Evolutionary conservation across 352 stramenopile genomes (phyloP).

Genomic region (Pythium aphanidermatum): DNA sequence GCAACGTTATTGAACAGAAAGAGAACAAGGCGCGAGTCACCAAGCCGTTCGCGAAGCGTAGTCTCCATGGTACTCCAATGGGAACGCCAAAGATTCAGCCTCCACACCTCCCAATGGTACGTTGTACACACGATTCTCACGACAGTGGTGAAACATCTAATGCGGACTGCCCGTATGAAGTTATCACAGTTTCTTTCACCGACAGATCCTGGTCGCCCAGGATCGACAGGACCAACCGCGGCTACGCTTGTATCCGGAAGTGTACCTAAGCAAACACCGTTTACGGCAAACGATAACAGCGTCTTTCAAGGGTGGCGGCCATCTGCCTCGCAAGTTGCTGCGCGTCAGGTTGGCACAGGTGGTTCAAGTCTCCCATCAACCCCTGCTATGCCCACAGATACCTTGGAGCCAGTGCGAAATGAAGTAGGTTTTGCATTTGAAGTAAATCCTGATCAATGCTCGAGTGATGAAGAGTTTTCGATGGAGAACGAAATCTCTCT

Average conservation of each 20-base stretch:
- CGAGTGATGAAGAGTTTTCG: conserved; percentile 55
- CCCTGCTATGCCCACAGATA: conserved; percentile 3
- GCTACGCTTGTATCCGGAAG: no score
- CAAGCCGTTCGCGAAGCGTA: conserved; percentile 22
- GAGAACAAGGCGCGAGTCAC: conserved; percentile 22
- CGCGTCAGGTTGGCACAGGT: no score
- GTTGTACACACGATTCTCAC: no score
- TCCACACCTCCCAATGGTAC: conserved; percentile 26
- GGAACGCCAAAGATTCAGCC: conserved; percentile 15
- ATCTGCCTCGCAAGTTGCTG: no score
- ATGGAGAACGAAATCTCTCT: conserved; percentile 56
- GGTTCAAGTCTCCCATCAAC: conserved; percentile 5
- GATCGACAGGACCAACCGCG: no score
- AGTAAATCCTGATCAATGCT: conserved; percentile 28
- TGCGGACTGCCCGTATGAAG: neutral
- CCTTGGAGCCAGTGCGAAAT: conserved; percentile 1
- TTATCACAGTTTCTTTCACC: conserved; percentile 12
- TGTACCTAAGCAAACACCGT: no score
- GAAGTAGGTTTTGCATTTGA: conserved; percentile 14
- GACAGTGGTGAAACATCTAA: no score
- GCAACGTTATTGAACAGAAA: conserved; percentile 22
- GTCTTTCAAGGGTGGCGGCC: no score
- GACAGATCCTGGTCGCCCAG: neutral
- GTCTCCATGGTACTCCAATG: conserved; percentile 9
- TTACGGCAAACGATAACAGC: no score